Percentiles rank a stretch among this genome's conserved stretches.
Evolutionary conservation across 2,329 filamentous ascomycete species (phyloP).

Genomic region (Paecilomyces sp.): DNA sequence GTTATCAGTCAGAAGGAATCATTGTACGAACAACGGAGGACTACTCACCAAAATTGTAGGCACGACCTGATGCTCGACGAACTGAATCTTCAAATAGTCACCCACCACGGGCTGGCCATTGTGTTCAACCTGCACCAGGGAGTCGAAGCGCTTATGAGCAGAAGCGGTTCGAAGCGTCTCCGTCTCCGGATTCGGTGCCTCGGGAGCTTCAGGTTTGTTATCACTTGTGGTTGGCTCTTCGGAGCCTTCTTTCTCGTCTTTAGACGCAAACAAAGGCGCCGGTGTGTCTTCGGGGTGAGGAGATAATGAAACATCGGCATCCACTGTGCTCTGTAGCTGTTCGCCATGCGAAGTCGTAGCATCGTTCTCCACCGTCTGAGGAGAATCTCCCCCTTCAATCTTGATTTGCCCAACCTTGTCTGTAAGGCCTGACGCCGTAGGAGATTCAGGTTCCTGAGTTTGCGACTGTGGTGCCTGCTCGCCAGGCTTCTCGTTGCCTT

Average conservation of each 20-base stretch:
- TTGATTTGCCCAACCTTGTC: conserved; percentile 52
- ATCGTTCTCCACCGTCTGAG: conserved; percentile 6
- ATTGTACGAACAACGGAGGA: not conserved
- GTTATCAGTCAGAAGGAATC: conserved; percentile 5
- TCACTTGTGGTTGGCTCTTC: conserved; percentile 8
- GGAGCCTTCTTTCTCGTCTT: conserved; percentile 14
- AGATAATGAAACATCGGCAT: conserved; percentile 25
- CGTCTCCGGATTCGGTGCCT: conserved; percentile 8
- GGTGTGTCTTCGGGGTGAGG: conserved; percentile 62
- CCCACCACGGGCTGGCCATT: conserved; percentile 76
- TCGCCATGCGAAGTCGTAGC: not conserved
- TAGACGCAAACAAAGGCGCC: conserved; percentile 57
- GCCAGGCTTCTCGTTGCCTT: conserved; percentile 6
- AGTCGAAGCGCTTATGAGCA: not conserved
- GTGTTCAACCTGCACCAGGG: conserved; percentile 50
- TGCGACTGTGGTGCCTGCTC: conserved; percentile 15
- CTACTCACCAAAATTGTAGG: conserved; percentile 80
- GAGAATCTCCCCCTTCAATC: conserved; percentile 45
- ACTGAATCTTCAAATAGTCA: conserved; percentile 90
- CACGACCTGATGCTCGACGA: conserved; percentile 89
- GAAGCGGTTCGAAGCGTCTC: not conserved
- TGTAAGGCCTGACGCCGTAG: conserved; percentile 48
- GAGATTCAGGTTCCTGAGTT: conserved; percentile 35
- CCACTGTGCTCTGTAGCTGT: not conserved
- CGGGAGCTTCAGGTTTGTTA: conserved; percentile 10